Evolutionary conservation across 805 yeast genomes (phyloP), one percentile per base, ranked within the genome.

Genomic region (Zygosaccharomyces siamensis): DNA sequence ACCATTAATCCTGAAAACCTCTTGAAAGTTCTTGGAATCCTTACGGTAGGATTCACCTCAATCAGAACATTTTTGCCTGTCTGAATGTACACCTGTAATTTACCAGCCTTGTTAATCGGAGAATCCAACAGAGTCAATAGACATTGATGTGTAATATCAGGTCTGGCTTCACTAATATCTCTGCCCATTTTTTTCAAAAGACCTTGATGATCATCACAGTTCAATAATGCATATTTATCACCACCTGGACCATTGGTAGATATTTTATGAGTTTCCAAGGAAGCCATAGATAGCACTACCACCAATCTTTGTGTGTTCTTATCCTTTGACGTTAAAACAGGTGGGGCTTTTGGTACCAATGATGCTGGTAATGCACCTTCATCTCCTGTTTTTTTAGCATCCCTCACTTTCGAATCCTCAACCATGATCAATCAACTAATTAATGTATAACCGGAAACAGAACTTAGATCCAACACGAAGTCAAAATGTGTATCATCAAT

Each of bases 141-240:
- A 75, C 99, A 93, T 71, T 92, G 99, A 67, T 93, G 99, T 39
- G 99, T 93, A 62, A 93, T 93, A 68, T 93, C 99, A n/a, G 99
- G 99, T 69, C 99, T 82, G 6, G 97, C 98, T 65, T 93, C 99
- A 43, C 96, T 88, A 55, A 93, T 92, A 64, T 93, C 98, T 65
- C 98, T 81, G 46, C 95, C 96, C 95, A 92, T 89, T 66, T 89
- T 92, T 68, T 92, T 85, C 61, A 93, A 74, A 45, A 92, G 74
- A 12, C 97, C 97, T 72, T 93, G 99, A 68, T 93, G 99, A 67
- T 93, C 99, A 68, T 93, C 99, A 75, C 99, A 93, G 73, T 93
- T 93, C 62, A 93, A 76, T 52, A 93, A 72, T 0, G 96, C 97
- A 64, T 84, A 93, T 68, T 93, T 89, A 64, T 93, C 98, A 45